Evolutionary conservation across 352 stramenopile species (phyloP), one percentile per base, ranked within the genome.

Genomic region (Pythium myriotylum): DNA sequence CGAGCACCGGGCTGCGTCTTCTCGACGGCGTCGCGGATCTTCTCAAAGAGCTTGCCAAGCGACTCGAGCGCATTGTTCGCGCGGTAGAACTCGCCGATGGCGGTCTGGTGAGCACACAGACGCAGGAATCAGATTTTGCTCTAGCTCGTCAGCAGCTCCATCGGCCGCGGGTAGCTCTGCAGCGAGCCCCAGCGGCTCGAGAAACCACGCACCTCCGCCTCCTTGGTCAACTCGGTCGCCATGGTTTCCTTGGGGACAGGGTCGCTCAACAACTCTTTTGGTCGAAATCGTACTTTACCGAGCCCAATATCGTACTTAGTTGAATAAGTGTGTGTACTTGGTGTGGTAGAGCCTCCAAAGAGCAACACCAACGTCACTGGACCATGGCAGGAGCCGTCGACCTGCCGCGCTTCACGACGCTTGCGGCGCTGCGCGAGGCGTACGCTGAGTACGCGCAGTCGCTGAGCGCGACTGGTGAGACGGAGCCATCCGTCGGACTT

Each of bases 41-140:
- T 54, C 47, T 85, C 51, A 59, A 88, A 76, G 29, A 94, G 72
- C 19, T 68, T 56, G 12, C 73, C 69, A 24, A 94, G 76, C 42
- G 67, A 64, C 39, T 50, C 65, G 32, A 92, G 55, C 47, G 86
- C 82, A 48, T 95, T 76, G 0, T 73, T 63, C 13, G 43, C 54
- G 46, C 69, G 70, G 68, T 83, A 91, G 46, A 95, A 92, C 39
- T 74, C 66, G 27, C 37, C 52, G 54, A 95, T 80, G 23, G 79
- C 77, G 24, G 53, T 63, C 84, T 95, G 41, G 1, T 19, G 16
- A 53, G 9, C 19, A 52, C 20, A 50, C 13, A 35, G 24, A 26
- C 46, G 62, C 51, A 70, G 59, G 56, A 32, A 20, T 58, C 7
- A 62, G 51, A 19, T 32, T n/a, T 33, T 41, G 7, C 6, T 23